Conservation (phyloP, 176 grass and related monocot genomes). For the Eragrostis curvula region DNA sequence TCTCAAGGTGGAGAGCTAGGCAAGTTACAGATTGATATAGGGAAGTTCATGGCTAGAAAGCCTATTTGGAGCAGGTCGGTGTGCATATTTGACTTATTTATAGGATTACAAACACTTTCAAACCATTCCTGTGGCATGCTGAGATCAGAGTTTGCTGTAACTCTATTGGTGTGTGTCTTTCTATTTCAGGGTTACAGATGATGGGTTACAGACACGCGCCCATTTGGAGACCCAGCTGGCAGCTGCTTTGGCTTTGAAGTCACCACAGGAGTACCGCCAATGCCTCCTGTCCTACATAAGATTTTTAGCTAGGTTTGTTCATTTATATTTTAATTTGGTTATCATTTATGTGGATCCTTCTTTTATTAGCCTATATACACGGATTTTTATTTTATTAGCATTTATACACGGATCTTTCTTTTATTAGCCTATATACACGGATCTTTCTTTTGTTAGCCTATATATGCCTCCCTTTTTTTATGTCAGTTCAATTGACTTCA, state of each 20-base stretch:
- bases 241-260: slow-evolving; percentile 79
- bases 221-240: slow-evolving; percentile 95
- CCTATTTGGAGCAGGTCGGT: slow-evolving; percentile 81
- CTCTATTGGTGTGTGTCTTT: slow-evolving; percentile 8
- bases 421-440: background rate
- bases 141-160: slow-evolving; percentile 13
- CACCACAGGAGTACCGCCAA: slow-evolving; percentile 87
- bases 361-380: slow-evolving; percentile 10
- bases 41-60: slow-evolving; percentile 80
- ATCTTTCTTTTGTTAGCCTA: slow-evolving; percentile 21
- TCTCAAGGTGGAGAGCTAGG: slow-evolving; percentile 80
- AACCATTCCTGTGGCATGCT: slow-evolving; percentile 23
- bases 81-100: background rate
- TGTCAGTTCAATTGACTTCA: slow-evolving; percentile 9
- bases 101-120: slow-evolving; percentile 10
- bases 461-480: too few species aligned
- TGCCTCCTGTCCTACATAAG: slow-evolving; percentile 87
- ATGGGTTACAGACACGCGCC: slow-evolving; percentile 80
- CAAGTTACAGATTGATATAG: slow-evolving; percentile 84
- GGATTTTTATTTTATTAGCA: slow-evolving; percentile 10
- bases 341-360: slow-evolving; percentile 20
- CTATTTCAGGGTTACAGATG: slow-evolving; percentile 66
- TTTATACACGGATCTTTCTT: slow-evolving; percentile 22
- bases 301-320: slow-evolving; percentile 83
- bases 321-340: background rate